Evolutionary conservation across 495 filamentous ascomycete genomes (phyloP).

Genomic region (Diplogelasinospora grovesii): DNA sequence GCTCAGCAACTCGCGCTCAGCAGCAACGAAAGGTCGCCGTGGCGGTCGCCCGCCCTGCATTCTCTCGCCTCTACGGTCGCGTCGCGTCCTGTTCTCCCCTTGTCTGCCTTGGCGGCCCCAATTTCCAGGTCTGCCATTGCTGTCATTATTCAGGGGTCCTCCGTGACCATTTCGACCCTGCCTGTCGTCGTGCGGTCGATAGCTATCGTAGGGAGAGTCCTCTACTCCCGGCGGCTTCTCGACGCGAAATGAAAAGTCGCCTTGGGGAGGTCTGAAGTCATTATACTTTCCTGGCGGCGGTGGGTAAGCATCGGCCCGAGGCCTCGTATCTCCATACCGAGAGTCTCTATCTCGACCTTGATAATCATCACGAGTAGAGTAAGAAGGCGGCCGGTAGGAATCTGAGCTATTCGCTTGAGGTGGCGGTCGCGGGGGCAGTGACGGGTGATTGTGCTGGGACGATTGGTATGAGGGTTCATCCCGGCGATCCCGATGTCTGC

Average conservation of each 20-base stretch:
- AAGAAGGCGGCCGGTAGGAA: conserved; percentile 8
- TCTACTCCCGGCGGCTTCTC: conserved; percentile 34
- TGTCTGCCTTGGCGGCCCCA: conserved; percentile 5
- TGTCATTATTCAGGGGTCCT: neutral
- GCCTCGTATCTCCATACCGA: neutral
- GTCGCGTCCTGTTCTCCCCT: neutral
- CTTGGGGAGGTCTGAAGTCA: conserved; percentile 30
- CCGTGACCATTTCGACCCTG: conserved; percentile 3
- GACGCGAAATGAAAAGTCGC: conserved; percentile 41
- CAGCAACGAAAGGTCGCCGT: conserved; percentile 20
- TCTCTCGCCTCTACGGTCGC: conserved; percentile 1
- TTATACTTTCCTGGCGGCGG: conserved; percentile 2
- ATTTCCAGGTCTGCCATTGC: too few relatives aligned
- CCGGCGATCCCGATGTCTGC: conserved; percentile 5
- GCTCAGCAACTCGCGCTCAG: conserved; percentile 35
- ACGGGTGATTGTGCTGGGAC: conserved; percentile 3
- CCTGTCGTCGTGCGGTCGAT: conserved; percentile 12
- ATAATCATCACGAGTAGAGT: conserved; percentile 4
- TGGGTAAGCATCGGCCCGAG: neutral
- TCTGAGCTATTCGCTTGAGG: conserved; percentile 8
- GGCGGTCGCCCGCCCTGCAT: neutral
- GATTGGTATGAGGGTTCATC: conserved; percentile 5
- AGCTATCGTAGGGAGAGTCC: conserved; percentile 15
- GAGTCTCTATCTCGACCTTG: conserved; percentile 1
- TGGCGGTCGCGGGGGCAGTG: neutral